These are phyloP conservation scores for Gloeophyllum trabeum DNA, from an alignment of 768 basidiomycete genomes.

Conservation along the genomic window DNA sequence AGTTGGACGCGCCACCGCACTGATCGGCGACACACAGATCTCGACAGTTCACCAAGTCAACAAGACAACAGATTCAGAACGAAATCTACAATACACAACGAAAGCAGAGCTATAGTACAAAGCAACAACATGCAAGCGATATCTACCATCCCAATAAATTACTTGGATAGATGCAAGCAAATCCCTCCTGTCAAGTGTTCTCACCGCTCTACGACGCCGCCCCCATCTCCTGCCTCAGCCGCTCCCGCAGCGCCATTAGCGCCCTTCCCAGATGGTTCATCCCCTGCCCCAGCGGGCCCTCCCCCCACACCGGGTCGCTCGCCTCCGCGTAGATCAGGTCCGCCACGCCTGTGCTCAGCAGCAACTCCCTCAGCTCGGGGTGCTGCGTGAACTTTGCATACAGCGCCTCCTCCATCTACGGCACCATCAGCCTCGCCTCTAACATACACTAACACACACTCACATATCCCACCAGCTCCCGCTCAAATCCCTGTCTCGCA, in stretches of 20 bases:
- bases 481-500: conserved; percentile 52
- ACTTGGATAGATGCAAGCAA: neutral
- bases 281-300: conserved; percentile 36
- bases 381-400: conserved; percentile 66
- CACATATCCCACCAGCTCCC: no score
- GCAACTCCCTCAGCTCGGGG: conserved; percentile 35
- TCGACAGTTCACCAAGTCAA: no score
- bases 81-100: no score
- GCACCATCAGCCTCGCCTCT: no score
- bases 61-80: no score
- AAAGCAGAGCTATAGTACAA: no score
- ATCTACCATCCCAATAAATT: no score
- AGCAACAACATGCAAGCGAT: no score
- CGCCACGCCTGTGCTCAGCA: conserved; percentile 41
- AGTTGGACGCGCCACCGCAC: no score
- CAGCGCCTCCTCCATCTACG: conserved; percentile 60
- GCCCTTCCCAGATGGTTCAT: conserved; percentile 54
- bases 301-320: conserved; percentile 59
- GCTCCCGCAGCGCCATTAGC: conserved; percentile 42
- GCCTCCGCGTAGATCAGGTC: conserved; percentile 36
- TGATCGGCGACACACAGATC: no score
- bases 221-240: conserved; percentile 20
- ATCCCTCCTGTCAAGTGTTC: neutral
- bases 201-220: neutral
- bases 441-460: no score